Evolutionary conservation across 2,329 filamentous ascomycete genomes (phyloP).

Genomic region (Aspergillus sp.): DNA sequence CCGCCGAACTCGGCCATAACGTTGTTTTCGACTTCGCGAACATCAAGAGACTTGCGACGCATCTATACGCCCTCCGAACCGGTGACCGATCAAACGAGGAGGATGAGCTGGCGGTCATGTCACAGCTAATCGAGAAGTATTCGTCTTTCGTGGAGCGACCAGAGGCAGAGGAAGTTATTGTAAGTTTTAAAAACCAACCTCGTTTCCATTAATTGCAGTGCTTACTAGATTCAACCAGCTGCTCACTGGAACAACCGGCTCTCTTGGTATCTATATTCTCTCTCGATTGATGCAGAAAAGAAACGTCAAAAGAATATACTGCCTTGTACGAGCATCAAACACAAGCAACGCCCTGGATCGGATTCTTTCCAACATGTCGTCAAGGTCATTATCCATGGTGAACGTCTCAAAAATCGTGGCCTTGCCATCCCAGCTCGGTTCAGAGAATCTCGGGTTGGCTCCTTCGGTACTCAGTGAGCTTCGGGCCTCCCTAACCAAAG

Average conservation of each 20-base stretch:
- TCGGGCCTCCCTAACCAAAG: slow-evolving; percentile 44
- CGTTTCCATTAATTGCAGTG: neutral
- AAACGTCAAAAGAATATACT: slow-evolving; percentile 5
- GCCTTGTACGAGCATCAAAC: slow-evolving; percentile 6
- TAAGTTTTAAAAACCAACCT: neutral
- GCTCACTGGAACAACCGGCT: slow-evolving; percentile 66
- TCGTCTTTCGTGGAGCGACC: slow-evolving; percentile 33
- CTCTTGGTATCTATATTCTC: slow-evolving; percentile 62
- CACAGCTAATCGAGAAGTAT: slow-evolving; percentile 49
- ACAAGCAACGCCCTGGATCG: slow-evolving; percentile 6
- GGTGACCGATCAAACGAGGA: slow-evolving; percentile 34
- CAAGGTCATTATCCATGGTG: slow-evolving; percentile 4
- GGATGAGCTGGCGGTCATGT: slow-evolving; percentile 49
- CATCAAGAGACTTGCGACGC: slow-evolving; percentile 46
- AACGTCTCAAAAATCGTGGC: slow-evolving; percentile 11
- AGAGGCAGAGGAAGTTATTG: slow-evolving; percentile 19
- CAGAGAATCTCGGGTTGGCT: slow-evolving; percentile 1
- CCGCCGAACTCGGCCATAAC: slow-evolving; percentile 53
- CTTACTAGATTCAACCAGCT: slow-evolving; percentile 27
- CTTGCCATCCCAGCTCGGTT: slow-evolving; percentile 4
- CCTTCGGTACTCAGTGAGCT: slow-evolving; percentile 32
- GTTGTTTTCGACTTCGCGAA: slow-evolving; percentile 60
- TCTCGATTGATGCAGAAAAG: slow-evolving; percentile 37
- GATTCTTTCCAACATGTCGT: slow-evolving; percentile 10
- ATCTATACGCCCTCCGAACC: slow-evolving; percentile 46